Evolutionary conservation across 139 green algal species (phyloP).

Genomic region (Yamagishiella unicocca): DNA sequence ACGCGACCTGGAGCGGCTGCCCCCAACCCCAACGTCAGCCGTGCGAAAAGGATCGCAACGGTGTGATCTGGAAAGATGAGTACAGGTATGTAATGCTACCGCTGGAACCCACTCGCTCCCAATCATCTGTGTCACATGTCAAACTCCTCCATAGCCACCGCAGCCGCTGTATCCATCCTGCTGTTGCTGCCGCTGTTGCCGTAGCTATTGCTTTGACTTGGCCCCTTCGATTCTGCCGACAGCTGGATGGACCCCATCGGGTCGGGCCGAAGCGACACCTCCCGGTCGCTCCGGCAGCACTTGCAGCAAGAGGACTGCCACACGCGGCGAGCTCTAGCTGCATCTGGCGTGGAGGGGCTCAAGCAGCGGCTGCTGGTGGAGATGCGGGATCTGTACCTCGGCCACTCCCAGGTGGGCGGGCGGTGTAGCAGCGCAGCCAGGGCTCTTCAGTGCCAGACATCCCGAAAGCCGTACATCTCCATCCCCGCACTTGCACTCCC

Average conservation of each 20-base stretch:
- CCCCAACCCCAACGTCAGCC: not conserved
- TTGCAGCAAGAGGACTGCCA: conserved; percentile 4
- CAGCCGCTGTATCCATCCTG: too few species aligned
- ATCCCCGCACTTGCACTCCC: not conserved
- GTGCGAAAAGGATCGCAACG: not conserved
- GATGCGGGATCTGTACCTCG: not conserved
- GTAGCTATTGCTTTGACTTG: too few species aligned
- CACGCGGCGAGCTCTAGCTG: not conserved
- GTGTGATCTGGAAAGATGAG: conserved; percentile 3
- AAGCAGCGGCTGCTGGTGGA: conserved; percentile 7
- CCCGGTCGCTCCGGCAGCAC: not conserved
- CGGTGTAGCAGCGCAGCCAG: not conserved
- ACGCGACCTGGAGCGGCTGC: not conserved
- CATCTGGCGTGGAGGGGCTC: not conserved
- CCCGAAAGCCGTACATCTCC: too few species aligned
- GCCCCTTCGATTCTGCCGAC: too few species aligned
- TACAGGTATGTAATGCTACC: too few species aligned
- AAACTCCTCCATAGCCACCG: too few species aligned
- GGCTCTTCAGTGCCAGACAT: not conserved
- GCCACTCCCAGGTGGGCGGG: not conserved
- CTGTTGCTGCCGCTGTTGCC: too few species aligned
- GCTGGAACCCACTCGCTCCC: too few species aligned
- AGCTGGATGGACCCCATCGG: conserved; percentile 30
- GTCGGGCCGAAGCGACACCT: not conserved
- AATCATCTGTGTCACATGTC: too few species aligned